Base-by-base conservation (phyloP, 148 eudicot genomes). In the Fallopia convolvulus region DNA sequence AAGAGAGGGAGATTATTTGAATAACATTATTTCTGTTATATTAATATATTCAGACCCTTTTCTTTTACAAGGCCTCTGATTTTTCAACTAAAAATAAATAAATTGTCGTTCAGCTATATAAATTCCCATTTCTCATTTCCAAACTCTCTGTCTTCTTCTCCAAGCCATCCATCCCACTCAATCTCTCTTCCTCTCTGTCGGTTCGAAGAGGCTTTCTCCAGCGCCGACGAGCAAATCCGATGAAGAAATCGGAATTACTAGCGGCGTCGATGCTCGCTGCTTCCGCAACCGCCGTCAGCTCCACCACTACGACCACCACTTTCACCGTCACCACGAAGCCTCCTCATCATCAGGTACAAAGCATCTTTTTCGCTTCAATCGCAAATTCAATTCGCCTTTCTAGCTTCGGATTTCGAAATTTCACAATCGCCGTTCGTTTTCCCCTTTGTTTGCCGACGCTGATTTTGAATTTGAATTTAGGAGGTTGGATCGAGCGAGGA, bases 181-280 rank as follows among this genome's bases (percentile, higher is more conserved):
- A 26, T 10, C 32, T 30, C 70, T 61, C 15, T 26, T 23, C 5
- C 70, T 71, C 74, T 71, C 74, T 13, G 44, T 68, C 20, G 41
- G 8, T 68, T 32, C 8, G 20, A 70, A 71, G 9, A 32, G 20
- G 18, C 17, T n/a, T n/a, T 18, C 20, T 68, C 72, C 20, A 12
- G 1, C 72, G 44, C 26, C 26, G 50, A 53, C 20, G 3, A 18
- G 0, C 17, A 5, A 1, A n/a, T 42, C 75, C 21, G 8, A 73
- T 73, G 75, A 73, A 42, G 75, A 73, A 42, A 44, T 26, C 52
- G 26, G 52, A 26, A 7, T 10, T 72, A 17, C 74, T 71, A 0
- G 20, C 74, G 8, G 74, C 39, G 17, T 63, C 70, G 70, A 30
- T 63, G 70, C 70, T 71, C 26, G 74, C 74, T 0, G 74, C 23